phyloP scores from a whole-genome alignment of 768 basidiomycete genomes.

The Leccinum incarnatum region DNA sequence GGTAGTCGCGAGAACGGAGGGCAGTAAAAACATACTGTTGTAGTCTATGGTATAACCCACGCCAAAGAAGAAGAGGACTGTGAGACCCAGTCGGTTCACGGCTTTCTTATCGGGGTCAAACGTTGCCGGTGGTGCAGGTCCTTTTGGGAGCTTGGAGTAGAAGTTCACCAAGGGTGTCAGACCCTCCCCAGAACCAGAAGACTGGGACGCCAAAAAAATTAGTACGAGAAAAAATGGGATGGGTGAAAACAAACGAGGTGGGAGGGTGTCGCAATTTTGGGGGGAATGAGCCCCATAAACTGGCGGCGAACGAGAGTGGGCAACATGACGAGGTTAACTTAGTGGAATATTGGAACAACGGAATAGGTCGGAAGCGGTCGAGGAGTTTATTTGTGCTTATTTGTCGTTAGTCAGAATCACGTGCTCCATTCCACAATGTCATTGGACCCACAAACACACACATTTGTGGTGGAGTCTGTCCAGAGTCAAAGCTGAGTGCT shows the following conservation, averaged over 20 bases:
- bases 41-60: constrained; percentile 84
- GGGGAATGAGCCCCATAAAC: constrained; percentile 83
- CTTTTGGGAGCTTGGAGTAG: constrained; percentile 96
- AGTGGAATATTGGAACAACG: not conserved
- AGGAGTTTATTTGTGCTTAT: constrained; percentile 13
- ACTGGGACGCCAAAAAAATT: constrained; percentile 43
- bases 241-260: constrained; percentile 57
- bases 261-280: constrained; percentile 90
- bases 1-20: not conserved
- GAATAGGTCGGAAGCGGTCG: constrained; percentile 20
- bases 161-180: constrained; percentile 88
- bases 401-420: constrained; percentile 22
- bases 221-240: not conserved
- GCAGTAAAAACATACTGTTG: constrained; percentile 60
- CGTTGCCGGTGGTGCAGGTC: constrained; percentile 58
- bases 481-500: not conserved
- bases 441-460: constrained; percentile 7
- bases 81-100: constrained; percentile 46
- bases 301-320: constrained; percentile 81
- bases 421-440: not conserved
- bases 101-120: constrained; percentile 85
- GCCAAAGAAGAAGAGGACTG: constrained; percentile 57
- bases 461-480: constrained; percentile 1
- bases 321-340: constrained; percentile 55
- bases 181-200: constrained; percentile 76